A percentile compares a stretch with the other conserved stretches of the same genome.
Conservation (phyloP, 208 protist species). For the Balamuthia mandrillaris region DNA sequence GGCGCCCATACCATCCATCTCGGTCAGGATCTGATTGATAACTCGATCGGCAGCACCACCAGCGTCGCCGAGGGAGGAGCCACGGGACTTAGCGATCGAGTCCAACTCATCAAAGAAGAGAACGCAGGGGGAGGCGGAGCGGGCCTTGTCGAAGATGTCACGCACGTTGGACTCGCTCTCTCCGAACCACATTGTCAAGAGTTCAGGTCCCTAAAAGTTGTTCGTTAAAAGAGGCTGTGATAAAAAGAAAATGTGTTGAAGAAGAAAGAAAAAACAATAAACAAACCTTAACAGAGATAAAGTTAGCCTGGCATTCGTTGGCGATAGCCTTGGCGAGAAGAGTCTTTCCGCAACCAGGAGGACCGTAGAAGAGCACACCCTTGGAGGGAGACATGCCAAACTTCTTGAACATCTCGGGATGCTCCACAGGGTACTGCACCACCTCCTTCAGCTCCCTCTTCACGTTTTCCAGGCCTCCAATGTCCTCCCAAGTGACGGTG, state of each 20-base stretch:
- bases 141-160: conserved; percentile 99
- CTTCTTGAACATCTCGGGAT: conserved; percentile 99
- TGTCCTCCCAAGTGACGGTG: conserved; percentile 98
- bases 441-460: conserved; percentile 98
- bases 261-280: background rate
- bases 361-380: conserved; percentile 91
- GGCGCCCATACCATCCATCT: conserved; percentile 99
- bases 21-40: conserved; percentile 99
- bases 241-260: background rate
- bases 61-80: conserved; percentile 86
- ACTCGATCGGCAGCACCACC: conserved; percentile 98
- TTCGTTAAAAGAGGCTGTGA: background rate
- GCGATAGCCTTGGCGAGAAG: conserved; percentile 93
- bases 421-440: conserved; percentile 98
- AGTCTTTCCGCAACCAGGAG: conserved; percentile 98
- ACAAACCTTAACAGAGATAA: conserved; percentile 98
- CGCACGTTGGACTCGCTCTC: conserved; percentile 99
- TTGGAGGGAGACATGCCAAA: conserved; percentile 98
- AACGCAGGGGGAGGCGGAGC: conserved; percentile 97
- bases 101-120: conserved; percentile 99
- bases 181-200: conserved; percentile 99
- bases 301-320: conserved; percentile 99
- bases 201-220: conserved; percentile 90
- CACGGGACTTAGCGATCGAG: conserved; percentile 96
- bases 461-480: conserved; percentile 97